A percentile compares a stretch with the other conserved stretches of the same genome.
Conservation (phyloP, 768 basidiomycete species). For the Kwoniella mangroviensis region DNA sequence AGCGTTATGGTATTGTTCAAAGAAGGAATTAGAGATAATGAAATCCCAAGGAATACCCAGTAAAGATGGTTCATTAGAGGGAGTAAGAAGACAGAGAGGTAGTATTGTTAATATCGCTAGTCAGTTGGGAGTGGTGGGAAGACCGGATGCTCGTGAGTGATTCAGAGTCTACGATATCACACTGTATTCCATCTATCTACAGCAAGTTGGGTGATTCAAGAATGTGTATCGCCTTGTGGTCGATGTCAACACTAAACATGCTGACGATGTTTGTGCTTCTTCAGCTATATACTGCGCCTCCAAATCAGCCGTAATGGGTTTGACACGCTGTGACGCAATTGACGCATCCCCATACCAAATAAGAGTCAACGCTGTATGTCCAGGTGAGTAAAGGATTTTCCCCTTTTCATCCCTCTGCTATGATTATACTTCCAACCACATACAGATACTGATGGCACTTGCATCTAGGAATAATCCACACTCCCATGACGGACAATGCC, state of each 20-base stretch:
- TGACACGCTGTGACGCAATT: slow-evolving; percentile 40
- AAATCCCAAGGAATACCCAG: slow-evolving; percentile 27
- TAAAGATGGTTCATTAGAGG: neutral
- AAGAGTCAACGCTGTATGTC: slow-evolving; percentile 27
- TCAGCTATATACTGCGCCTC: slow-evolving; percentile 40
- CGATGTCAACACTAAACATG: neutral
- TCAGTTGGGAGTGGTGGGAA: slow-evolving; percentile 41
- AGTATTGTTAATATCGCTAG: slow-evolving; percentile 45
- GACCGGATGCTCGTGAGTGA: slow-evolving; percentile 34
- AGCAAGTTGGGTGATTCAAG: no score
- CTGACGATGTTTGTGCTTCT: neutral
- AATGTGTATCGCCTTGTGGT: no score
- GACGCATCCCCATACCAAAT: slow-evolving; percentile 33
- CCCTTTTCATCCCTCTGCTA: neutral
- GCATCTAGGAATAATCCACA: slow-evolving; percentile 37
- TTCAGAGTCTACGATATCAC: no score
- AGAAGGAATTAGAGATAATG: slow-evolving; percentile 42
- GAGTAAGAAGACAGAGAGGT: slow-evolving; percentile 33
- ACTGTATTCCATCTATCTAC: no score
- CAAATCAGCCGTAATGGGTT: slow-evolving; percentile 40
- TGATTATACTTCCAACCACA: neutral
- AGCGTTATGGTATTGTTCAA: slow-evolving; percentile 40
- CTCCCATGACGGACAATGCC: slow-evolving; percentile 31
- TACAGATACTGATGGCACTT: no score
- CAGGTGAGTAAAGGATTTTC: neutral